A percentile compares a stretch with the other conserved stretches of the same genome.
Conservation (phyloP, 2,329 filamentous ascomycete species). For the Venturia aucupariae region DNA sequence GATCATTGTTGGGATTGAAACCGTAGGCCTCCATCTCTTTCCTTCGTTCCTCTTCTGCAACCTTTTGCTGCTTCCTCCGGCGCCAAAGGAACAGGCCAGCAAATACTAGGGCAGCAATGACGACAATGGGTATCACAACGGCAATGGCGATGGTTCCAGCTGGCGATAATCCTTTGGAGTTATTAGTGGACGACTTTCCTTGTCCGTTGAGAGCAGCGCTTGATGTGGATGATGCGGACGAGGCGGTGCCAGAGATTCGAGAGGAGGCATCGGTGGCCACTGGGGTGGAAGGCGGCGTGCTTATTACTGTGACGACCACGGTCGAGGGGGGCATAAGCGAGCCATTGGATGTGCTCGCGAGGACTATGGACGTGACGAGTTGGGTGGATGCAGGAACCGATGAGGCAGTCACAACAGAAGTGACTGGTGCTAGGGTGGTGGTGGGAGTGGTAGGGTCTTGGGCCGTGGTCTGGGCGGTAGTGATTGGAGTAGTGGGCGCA, state of each 20-base stretch:
- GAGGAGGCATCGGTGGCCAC: background rate
- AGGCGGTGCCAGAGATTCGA: background rate
- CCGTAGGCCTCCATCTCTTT: slow-evolving; percentile 97
- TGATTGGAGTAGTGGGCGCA: background rate
- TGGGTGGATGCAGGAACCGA: slow-evolving; percentile 10
- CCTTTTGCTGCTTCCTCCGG: slow-evolving; percentile 75
- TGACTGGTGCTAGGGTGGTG: background rate
- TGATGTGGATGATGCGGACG: background rate
- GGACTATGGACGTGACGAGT: slow-evolving; percentile 15
- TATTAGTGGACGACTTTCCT: background rate
- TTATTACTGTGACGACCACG: slow-evolving; percentile 10
- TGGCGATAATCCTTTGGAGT: slow-evolving; percentile 41
- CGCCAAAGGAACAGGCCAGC: slow-evolving; percentile 78
- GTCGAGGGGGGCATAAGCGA: slow-evolving; percentile 3
- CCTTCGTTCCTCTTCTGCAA: slow-evolving; percentile 75
- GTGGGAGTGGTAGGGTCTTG: slow-evolving; percentile 3
- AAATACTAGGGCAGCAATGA: slow-evolving; percentile 70
- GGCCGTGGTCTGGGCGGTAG: slow-evolving; percentile 1
- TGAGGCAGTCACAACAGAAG: slow-evolving; percentile 7
- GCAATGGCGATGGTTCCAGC: slow-evolving; percentile 78
- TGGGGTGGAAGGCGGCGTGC: slow-evolving; percentile 12
- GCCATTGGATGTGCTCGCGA: slow-evolving; percentile 10
- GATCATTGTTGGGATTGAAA: slow-evolving; percentile 95
- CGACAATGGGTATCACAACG: slow-evolving; percentile 86
- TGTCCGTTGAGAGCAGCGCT: slow-evolving; percentile 1